phyloP scores from a whole-genome alignment of 176 grass and related monocot species.

The Aegilops umbellulata region DNA sequence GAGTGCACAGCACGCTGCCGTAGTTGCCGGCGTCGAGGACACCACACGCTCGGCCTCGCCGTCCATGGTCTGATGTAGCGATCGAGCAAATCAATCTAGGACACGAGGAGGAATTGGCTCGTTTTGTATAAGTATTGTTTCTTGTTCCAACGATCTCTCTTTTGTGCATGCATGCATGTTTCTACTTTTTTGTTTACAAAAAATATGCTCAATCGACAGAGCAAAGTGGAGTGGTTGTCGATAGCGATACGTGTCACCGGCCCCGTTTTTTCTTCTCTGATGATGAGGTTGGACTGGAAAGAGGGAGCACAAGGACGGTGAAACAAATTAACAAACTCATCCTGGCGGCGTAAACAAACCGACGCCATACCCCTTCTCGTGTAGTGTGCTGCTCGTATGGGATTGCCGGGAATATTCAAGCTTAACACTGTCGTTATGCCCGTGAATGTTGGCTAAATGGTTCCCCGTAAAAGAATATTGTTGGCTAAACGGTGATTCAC shows the following conservation, averaged over 20 bases:
- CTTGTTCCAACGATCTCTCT: not conserved
- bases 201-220: not conserved
- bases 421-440: not conserved
- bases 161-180: conserved; percentile 11
- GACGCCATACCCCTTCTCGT: not conserved
- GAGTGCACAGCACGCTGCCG: too few species aligned
- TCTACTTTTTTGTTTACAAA: not conserved
- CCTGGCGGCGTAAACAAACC: not conserved
- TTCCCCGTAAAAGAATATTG: too few species aligned
- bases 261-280: too few species aligned
- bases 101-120: not conserved
- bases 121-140: not conserved
- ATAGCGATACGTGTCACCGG: not conserved
- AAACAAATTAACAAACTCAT: not conserved
- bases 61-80: not conserved
- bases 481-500: not conserved
- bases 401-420: not conserved
- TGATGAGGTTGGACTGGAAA: not conserved
- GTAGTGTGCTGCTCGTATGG: not conserved
- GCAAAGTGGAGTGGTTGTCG: conserved; percentile 12
- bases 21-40: not conserved
- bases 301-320: not conserved
- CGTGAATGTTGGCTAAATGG: not conserved
- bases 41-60: not conserved
- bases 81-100: not conserved